Conservation (phyloP, 1,284 basidiomycete genomes). For the Pascua guehoae region DNA sequence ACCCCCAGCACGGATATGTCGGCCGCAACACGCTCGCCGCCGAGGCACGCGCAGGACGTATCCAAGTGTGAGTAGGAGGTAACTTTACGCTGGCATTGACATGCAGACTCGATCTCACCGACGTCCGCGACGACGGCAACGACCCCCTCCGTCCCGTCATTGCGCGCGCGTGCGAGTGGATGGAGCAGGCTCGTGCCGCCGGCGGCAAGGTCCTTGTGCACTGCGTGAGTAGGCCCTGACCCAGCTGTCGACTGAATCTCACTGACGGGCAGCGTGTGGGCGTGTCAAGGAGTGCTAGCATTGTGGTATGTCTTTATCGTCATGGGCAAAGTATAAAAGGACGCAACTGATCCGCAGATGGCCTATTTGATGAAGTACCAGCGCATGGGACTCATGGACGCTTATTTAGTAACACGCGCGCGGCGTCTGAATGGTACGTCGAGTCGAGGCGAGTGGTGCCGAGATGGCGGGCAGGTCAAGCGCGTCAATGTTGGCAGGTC, state of each 20-base stretch:
- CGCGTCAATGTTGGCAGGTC: no score
- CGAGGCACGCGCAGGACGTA: slow-evolving; percentile 37
- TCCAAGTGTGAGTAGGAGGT: slow-evolving; percentile 34
- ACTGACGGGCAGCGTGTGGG: slow-evolving; percentile 62
- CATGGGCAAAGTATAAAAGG: no score
- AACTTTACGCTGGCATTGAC: not conserved
- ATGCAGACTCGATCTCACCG: slow-evolving; percentile 40
- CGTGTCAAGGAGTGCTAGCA: slow-evolving; percentile 86
- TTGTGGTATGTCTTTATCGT: slow-evolving; percentile 61
- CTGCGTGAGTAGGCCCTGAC: slow-evolving; percentile 53
- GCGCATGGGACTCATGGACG: slow-evolving; percentile 80
- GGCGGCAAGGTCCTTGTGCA: slow-evolving; percentile 92
- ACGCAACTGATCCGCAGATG: slow-evolving; percentile 53
- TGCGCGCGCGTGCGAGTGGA: slow-evolving; percentile 84
- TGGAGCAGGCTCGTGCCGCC: slow-evolving; percentile 72
- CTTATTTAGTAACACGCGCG: slow-evolving; percentile 63
- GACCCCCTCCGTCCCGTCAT: slow-evolving; percentile 87
- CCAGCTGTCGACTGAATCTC: slow-evolving; percentile 13
- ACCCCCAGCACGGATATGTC: slow-evolving; percentile 28
- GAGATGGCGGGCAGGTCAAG: no score
- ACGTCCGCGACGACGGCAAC: slow-evolving; percentile 80
- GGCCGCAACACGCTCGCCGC: slow-evolving; percentile 38
- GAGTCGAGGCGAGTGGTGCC: no score
- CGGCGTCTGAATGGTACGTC: slow-evolving; percentile 44
- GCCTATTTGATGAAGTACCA: slow-evolving; percentile 96